Evolutionary conservation across 2,329 filamentous ascomycete genomes (phyloP).

Genomic region (Colletotrichum noveboracense): DNA sequence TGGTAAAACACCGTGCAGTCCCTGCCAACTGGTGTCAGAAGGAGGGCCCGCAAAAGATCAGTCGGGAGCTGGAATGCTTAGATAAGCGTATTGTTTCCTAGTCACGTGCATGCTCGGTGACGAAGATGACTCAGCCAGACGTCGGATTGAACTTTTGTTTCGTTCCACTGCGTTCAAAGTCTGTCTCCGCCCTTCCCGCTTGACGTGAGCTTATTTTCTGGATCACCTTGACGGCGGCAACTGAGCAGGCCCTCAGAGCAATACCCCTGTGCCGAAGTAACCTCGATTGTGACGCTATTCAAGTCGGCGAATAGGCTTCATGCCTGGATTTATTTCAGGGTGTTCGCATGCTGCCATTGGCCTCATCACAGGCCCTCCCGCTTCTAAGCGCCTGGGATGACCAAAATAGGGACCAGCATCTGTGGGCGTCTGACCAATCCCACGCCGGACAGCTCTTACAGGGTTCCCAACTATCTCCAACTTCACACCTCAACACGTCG

Average conservation of each 20-base stretch:
- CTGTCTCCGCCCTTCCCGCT: conserved; percentile 3
- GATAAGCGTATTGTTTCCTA: accelerated
- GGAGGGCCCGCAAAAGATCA: not conserved
- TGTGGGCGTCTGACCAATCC: conserved; percentile 12
- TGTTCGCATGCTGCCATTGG: not conserved
- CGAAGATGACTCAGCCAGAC: not conserved
- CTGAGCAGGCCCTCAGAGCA: not conserved
- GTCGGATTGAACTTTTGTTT: not conserved
- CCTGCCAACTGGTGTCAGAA: not conserved
- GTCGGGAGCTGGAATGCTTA: not conserved
- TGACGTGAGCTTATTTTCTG: conserved; percentile 12
- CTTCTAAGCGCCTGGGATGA: conserved; percentile 16
- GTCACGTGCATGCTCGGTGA: not conserved
- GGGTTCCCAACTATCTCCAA: not conserved
- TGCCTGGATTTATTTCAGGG: not conserved
- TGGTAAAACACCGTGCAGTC: not conserved
- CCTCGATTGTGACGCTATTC: not conserved
- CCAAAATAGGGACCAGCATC: conserved; percentile 13
- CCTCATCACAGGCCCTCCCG: not conserved
- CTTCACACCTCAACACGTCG: not conserved
- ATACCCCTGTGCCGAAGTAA: not conserved
- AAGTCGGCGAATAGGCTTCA: not conserved
- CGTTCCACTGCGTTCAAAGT: not conserved
- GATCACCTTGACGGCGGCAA: not conserved
- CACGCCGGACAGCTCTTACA: not conserved